phyloP scores from a whole-genome alignment of 495 filamentous ascomycete species.

The Ramalina intermedia region DNA sequence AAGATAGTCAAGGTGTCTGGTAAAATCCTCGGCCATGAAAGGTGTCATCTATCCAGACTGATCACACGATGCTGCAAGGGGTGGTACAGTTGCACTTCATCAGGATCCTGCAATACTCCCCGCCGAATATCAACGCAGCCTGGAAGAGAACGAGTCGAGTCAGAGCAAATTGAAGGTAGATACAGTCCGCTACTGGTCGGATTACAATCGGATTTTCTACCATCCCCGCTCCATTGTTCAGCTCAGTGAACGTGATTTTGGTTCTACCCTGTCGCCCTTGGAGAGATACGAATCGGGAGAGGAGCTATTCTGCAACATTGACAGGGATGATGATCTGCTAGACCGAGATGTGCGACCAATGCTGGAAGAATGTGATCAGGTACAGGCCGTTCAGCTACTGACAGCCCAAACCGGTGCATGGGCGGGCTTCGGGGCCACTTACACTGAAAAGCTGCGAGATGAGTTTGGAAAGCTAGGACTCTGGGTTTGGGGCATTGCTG shows the following conservation, averaged over 20 bases:
- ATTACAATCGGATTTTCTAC: conserved; percentile 82
- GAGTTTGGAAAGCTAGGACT: conserved; percentile 79
- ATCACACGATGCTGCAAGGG: conserved; percentile 26
- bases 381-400: conserved; percentile 79
- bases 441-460: conserved; percentile 69
- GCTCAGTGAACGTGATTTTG: conserved; percentile 74
- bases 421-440: conserved; percentile 73
- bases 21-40: not conserved
- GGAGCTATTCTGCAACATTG: conserved; percentile 67
- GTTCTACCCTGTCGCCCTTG: conserved; percentile 64
- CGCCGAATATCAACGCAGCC: conserved; percentile 60
- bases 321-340: conserved; percentile 73
- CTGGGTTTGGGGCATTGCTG: conserved; percentile 75
- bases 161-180: conserved; percentile 49
- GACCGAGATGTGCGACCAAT: conserved; percentile 80
- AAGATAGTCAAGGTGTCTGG: conserved; percentile 13
- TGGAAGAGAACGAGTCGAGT: conserved; percentile 48
- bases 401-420: conserved; percentile 75
- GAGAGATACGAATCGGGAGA: conserved; percentile 67
- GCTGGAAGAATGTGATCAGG: conserved; percentile 81
- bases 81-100: conserved; percentile 53
- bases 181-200: conserved; percentile 85
- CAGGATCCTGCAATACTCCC: conserved; percentile 48
- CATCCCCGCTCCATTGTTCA: conserved; percentile 83
- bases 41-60: not conserved